phyloP scores from a whole-genome alignment of 2,329 filamentous ascomycete genomes.

The Aureobasidium sp. region DNA sequence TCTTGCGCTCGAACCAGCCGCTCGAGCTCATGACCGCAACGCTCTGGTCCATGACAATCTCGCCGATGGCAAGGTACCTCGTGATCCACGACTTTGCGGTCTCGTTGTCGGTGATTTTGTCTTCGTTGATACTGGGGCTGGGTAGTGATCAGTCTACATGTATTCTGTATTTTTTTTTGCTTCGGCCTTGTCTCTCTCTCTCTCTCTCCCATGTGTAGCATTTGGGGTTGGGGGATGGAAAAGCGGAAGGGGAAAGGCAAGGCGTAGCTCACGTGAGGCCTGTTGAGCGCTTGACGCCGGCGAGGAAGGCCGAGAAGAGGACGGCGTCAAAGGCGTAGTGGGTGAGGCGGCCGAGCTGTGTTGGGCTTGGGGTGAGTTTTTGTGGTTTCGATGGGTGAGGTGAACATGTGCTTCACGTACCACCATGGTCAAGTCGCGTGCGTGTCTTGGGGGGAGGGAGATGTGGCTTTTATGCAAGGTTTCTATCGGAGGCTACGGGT shows the following conservation, averaged over 20 bases:
- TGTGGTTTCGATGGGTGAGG: too few relatives aligned
- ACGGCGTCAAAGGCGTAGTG: slow-evolving; percentile 97
- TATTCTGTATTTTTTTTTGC: not conserved
- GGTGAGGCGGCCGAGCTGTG: slow-evolving; percentile 82
- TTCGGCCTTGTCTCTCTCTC: not conserved
- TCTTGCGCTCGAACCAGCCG: slow-evolving; percentile 82
- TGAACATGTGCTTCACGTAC: slow-evolving; percentile 36
- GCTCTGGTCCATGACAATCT: slow-evolving; percentile 97
- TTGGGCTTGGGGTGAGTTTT: not conserved
- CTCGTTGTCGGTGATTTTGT: slow-evolving; percentile 63
- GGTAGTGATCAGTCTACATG: slow-evolving; percentile 21
- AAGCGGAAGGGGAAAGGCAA: not conserved
- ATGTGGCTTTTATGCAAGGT: not conserved
- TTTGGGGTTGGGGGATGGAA: too few relatives aligned
- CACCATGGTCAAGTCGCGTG: slow-evolving; percentile 11
- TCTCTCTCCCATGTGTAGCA: too few relatives aligned
- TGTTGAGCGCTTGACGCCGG: slow-evolving; percentile 93
- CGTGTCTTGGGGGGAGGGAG: not conserved
- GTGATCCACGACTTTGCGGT: slow-evolving; percentile 58
- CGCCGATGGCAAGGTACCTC: slow-evolving; percentile 86
- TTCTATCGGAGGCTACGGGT: not conserved
- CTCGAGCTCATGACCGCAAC: slow-evolving; percentile 84
- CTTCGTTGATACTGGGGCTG: slow-evolving; percentile 75
- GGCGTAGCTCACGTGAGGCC: slow-evolving; percentile 77
- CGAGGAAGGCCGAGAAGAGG: slow-evolving; percentile 88